These are phyloP conservation scores for Suhomyces bolitotheri DNA, from an alignment of 1,139 yeast species.

Conservation along the genomic window DNA sequence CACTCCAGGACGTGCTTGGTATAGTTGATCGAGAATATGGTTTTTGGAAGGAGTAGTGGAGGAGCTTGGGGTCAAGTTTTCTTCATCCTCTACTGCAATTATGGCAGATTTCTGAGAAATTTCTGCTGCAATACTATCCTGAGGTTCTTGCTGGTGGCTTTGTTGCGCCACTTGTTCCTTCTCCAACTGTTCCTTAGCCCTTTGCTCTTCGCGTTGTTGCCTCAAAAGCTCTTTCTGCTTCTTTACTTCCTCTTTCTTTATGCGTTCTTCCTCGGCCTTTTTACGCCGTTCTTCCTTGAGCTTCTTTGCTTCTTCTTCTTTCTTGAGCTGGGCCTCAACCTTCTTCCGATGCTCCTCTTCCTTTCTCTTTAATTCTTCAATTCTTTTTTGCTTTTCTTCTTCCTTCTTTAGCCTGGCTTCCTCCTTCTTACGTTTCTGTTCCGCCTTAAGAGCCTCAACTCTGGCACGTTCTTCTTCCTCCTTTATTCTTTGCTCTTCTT, in stretches of 20 bases:
- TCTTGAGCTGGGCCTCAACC: constrained; percentile 51
- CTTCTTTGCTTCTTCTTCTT: constrained; percentile 46
- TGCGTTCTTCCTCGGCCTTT: constrained; percentile 44
- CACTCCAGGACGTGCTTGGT: constrained; percentile 35
- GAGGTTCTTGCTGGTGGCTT: constrained; percentile 21
- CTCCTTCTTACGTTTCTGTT: constrained; percentile 48
- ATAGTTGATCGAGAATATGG: constrained; percentile 36
- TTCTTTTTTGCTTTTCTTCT: constrained; percentile 51
- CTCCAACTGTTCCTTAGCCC: constrained; percentile 21
- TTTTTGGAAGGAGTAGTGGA: constrained; percentile 23
- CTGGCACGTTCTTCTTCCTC: constrained; percentile 37
- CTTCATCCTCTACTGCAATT: constrained; percentile 7
- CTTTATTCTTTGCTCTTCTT: constrained; percentile 49
- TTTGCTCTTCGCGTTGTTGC: constrained; percentile 44
- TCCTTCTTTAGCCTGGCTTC: constrained; percentile 52
- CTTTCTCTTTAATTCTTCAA: constrained; percentile 43
- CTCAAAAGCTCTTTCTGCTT: constrained; percentile 42
- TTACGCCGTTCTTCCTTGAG: constrained; percentile 47
- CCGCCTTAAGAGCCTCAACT: constrained; percentile 44
- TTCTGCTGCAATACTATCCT: constrained; percentile 10
- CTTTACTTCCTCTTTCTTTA: constrained; percentile 47
- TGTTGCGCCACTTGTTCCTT: constrained; percentile 27
- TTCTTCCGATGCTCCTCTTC: constrained; percentile 48
- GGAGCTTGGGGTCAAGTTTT: background rate
- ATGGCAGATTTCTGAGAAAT: constrained; percentile 9